A percentile compares a stretch with the other conserved stretches of the same genome.
These are phyloP conservation scores for Nakataea oryzae DNA, from an alignment of 2,329 filamentous ascomycete species.

Conservation along the genomic window DNA sequence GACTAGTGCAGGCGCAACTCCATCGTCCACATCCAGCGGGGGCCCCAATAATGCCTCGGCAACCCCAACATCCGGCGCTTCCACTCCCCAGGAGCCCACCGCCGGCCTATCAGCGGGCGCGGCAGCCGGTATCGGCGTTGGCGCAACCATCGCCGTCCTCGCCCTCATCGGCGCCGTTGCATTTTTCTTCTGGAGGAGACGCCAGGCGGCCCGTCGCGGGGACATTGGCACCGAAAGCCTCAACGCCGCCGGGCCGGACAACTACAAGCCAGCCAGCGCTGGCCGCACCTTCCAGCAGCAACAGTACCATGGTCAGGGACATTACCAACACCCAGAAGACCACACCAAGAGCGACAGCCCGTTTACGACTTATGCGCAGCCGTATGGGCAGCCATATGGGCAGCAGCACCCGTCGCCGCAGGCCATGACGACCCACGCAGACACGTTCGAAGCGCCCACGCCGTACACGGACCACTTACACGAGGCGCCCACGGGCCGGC, in stretches of 20 bases:
- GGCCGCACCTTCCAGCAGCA: not conserved
- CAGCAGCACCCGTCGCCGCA: not conserved
- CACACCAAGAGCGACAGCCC: not conserved
- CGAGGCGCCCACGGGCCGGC: not conserved
- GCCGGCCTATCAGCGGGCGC: constrained; percentile 19
- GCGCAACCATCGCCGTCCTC: constrained; percentile 21
- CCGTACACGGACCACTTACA: not conserved
- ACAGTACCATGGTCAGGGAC: not conserved
- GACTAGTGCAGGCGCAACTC: too few relatives aligned
- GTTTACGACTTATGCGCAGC: not conserved
- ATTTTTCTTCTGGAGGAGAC: constrained; percentile 15
- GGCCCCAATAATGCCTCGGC: not conserved
- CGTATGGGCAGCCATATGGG: not conserved
- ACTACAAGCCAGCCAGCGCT: not conserved
- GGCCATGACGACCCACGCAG: not conserved
- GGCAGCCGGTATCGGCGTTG: constrained; percentile 23
- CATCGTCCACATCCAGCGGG: not conserved
- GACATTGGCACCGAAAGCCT: not conserved
- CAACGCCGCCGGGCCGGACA: not conserved
- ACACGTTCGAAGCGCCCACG: not conserved
- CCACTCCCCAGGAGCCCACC: not conserved
- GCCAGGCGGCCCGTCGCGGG: constrained; percentile 9
- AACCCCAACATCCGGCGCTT: not conserved
- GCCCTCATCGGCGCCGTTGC: constrained; percentile 18
- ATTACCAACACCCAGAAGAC: not conserved